Percentiles rank a stretch among this genome's conserved stretches.
Evolutionary conservation across 352 stramenopile species (phyloP).

Genomic region (Phytophthora ramorum): DNA sequence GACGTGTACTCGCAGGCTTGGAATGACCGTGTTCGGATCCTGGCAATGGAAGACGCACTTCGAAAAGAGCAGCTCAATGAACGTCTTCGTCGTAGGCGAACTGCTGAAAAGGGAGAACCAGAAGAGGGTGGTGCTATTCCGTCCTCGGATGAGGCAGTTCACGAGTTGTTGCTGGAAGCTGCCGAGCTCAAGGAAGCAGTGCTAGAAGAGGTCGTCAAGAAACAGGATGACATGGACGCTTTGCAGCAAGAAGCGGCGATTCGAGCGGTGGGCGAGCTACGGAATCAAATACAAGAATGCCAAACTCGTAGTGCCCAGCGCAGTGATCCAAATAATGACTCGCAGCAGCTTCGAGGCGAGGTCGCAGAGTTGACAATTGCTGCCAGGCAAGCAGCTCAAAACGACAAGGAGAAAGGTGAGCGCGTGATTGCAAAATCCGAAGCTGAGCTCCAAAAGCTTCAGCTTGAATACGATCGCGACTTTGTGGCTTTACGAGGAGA

Average conservation of each 20-base stretch:
- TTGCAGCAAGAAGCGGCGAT: constrained; percentile 25
- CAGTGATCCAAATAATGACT: background rate
- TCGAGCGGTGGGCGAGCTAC: constrained; percentile 15
- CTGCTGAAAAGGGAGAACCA: constrained; percentile 3
- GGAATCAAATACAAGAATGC: constrained; percentile 19
- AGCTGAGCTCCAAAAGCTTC: constrained; percentile 23
- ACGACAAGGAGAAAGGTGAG: constrained; percentile 17
- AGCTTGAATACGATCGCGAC: constrained; percentile 26
- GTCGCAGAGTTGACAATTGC: constrained; percentile 2
- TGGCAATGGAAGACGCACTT: constrained; percentile 40
- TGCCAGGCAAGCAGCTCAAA: constrained; percentile 6
- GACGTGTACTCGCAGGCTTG: constrained; percentile 40
- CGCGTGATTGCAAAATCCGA: constrained; percentile 12
- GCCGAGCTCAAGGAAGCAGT: constrained; percentile 29
- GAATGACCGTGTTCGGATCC: constrained; percentile 29
- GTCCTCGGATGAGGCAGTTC: constrained; percentile 6
- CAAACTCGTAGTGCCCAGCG: background rate
- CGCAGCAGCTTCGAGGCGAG: background rate
- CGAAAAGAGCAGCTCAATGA: constrained; percentile 41
- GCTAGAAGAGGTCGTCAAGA: constrained; percentile 44
- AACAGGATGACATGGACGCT: constrained; percentile 50
- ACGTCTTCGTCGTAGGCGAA: constrained; percentile 31
- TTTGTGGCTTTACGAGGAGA: constrained; percentile 16
- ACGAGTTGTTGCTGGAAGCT: constrained; percentile 14
- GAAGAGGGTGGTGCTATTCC: background rate